Percentiles rank a stretch among this genome's conserved stretches.
Conservation (phyloP, 306 rosid species). For the Calophaca sinica region DNA sequence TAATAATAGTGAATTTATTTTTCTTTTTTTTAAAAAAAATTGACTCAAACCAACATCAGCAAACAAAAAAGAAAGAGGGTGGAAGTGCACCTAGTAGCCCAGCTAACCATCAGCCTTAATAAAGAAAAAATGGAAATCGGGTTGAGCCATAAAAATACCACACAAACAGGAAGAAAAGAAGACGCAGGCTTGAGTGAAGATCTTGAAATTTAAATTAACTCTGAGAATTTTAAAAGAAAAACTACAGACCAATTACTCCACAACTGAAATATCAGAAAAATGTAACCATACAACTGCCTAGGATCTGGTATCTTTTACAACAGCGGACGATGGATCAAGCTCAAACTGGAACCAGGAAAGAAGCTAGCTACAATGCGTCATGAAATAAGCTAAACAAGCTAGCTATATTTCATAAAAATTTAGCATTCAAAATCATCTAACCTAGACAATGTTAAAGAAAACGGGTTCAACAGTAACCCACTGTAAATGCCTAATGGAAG, state of each 20-base stretch:
- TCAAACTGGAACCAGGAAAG: conserved; percentile 26
- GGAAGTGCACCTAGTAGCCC: too few relatives aligned
- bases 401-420: conserved; percentile 29
- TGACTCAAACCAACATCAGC: too few relatives aligned
- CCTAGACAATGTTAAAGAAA: conserved; percentile 49
- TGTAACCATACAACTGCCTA: conserved; percentile 27
- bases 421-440: conserved; percentile 45
- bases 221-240: neutral
- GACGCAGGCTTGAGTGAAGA: neutral
- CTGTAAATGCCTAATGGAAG: conserved; percentile 37
- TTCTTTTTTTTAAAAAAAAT: too few relatives aligned
- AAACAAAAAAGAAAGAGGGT: too few relatives aligned
- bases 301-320: conserved; percentile 43
- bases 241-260: conserved; percentile 3
- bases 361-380: conserved; percentile 15
- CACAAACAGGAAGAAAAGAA: too few relatives aligned
- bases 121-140: too few relatives aligned
- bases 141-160: too few relatives aligned
- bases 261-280: conserved; percentile 31
- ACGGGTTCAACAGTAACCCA: conserved; percentile 42
- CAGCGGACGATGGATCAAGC: conserved; percentile 31
- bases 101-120: too few relatives aligned
- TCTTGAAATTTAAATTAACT: neutral
- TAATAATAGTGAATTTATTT: too few relatives aligned
- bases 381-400: conserved; percentile 27